These are phyloP conservation scores for Phoenix dactylifera DNA, from an alignment of 176 grass and related monocot species.

Conservation along the genomic window DNA sequence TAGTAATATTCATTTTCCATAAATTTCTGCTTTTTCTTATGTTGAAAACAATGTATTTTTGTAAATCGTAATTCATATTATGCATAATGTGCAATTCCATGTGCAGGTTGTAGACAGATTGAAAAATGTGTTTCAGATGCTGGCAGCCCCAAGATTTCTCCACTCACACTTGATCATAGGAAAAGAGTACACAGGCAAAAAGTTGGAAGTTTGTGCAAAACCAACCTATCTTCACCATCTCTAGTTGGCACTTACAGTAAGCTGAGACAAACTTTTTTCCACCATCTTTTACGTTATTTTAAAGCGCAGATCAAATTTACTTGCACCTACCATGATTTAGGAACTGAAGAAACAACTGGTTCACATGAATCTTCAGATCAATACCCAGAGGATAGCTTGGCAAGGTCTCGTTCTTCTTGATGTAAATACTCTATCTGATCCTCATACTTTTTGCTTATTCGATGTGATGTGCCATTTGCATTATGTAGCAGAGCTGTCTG, in stretches of 20 bases:
- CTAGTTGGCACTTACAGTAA: slow-evolving; percentile 36
- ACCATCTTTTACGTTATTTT: neutral
- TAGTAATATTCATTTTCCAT: too few species aligned
- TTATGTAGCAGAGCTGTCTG: slow-evolving; percentile 55
- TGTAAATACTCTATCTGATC: too few species aligned
- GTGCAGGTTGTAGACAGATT: slow-evolving; percentile 52
- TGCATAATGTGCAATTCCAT: slow-evolving; percentile 21
- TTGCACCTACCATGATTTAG: slow-evolving; percentile 21
- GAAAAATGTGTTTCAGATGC: slow-evolving; percentile 40
- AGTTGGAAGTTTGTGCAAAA: slow-evolving; percentile 38
- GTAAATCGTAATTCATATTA: neutral
- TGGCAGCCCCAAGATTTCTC: slow-evolving; percentile 35
- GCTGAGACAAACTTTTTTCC: slow-evolving; percentile 1
- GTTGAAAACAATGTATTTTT: too few species aligned
- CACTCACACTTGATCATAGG: slow-evolving; percentile 23
- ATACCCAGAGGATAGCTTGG: slow-evolving; percentile 52
- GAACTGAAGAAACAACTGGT: slow-evolving; percentile 45
- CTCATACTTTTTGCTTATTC: neutral
- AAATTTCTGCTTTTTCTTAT: too few species aligned
- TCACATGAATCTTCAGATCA: slow-evolving; percentile 41
- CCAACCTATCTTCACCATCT: slow-evolving; percentile 31
- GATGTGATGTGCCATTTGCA: slow-evolving; percentile 2
- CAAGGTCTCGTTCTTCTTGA: slow-evolving; percentile 38
- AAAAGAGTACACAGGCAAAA: slow-evolving; percentile 38
- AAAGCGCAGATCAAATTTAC: slow-evolving; percentile 5